phyloP scores from a whole-genome alignment of 2,329 filamentous ascomycete genomes.

The Taxawa tesnikishii region DNA sequence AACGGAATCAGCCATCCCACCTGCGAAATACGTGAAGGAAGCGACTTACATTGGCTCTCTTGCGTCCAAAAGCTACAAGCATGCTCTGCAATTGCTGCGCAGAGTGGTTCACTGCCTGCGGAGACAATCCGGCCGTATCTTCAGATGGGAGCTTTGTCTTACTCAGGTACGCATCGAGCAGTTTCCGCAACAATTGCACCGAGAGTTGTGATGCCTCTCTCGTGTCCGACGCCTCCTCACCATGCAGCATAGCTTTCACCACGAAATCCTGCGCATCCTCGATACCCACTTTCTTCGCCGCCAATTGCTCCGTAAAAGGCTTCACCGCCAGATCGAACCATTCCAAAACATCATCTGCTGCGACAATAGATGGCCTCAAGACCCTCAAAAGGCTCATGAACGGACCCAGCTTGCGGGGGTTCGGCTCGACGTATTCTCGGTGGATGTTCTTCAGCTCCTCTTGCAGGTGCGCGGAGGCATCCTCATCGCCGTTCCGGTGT shows the following conservation, averaged over 20 bases:
- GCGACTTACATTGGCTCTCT: slow-evolving; percentile 56
- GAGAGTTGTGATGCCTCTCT: slow-evolving; percentile 30
- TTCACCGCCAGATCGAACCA: slow-evolving; percentile 60
- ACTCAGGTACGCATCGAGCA: slow-evolving; percentile 31
- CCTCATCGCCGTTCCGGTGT: slow-evolving; percentile 55
- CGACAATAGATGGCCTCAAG: slow-evolving; percentile 51
- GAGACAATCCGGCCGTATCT: slow-evolving; percentile 12
- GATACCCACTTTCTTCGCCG: slow-evolving; percentile 50
- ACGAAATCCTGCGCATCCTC: slow-evolving; percentile 54
- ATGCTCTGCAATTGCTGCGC: slow-evolving; percentile 40
- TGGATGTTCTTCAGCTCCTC: slow-evolving; percentile 60
- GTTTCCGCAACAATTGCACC: slow-evolving; percentile 43
- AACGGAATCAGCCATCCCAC: slow-evolving; percentile 20
- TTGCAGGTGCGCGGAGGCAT: slow-evolving; percentile 56
- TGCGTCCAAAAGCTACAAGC: slow-evolving; percentile 48
- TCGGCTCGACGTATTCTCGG: slow-evolving; percentile 48
- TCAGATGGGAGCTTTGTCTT: slow-evolving; percentile 26
- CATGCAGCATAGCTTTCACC: slow-evolving; percentile 51
- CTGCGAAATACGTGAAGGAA: slow-evolving; percentile 17
- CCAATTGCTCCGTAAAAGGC: slow-evolving; percentile 44
- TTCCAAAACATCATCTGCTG: slow-evolving; percentile 48
- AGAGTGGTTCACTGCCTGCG: slow-evolving; percentile 27
- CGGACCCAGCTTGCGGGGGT: slow-evolving; percentile 45
- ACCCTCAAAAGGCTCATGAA: slow-evolving; percentile 57
- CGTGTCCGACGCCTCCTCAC: slow-evolving; percentile 43